Evolutionary conservation across 2,329 filamentous ascomycete species (phyloP), one percentile per base, ranked within the genome.

Genomic region (Claviceps africana): DNA sequence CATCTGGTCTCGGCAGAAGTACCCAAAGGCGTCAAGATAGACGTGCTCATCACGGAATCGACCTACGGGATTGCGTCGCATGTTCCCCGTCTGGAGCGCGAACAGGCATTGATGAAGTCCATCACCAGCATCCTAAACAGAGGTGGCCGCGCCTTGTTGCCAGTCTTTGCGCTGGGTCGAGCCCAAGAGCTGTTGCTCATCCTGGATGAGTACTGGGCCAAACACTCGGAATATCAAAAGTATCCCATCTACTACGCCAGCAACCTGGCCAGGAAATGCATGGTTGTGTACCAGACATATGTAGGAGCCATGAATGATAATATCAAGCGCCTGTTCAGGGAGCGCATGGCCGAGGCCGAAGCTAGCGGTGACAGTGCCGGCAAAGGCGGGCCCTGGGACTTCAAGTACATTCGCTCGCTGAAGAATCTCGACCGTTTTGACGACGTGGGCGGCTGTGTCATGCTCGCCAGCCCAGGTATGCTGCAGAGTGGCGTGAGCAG

Each of bases 221-320:
- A 89, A 53, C 91, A 98, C 62, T 72, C 81, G 1, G 90, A 96
- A 60, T 88, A 84, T 58, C 90, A 95, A 58, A 89, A 87, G 58
- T 85, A 86, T 37, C 93, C 93, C 5, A 97, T 98, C 56, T 98
- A 97, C 72, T 98, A 97, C 67, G 94, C 94, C 51, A 93, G 88
- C 61, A 95, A 95, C 61, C 79, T 97, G 43, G 93, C 93, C 1
- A 77, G 91, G 56, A 93, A 95, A 68, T 98, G 93, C 71, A 98
- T 98, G 93, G 81, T 96, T 31, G 89, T 97, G 3, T 98, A 98
- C 65, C 93, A 97, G 66, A 98, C 93, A 1, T 98, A 97, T 62
- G 88, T 97, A 48, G 88, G 90, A 48, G 89, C 90, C 52, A 98
- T 98, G 93, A 98, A 98, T 65, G 91, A 97, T 63, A 97, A 96